These are phyloP conservation scores for Pichia kluyveri DNA, from an alignment of 805 yeast species.

Conservation along the genomic window DNA sequence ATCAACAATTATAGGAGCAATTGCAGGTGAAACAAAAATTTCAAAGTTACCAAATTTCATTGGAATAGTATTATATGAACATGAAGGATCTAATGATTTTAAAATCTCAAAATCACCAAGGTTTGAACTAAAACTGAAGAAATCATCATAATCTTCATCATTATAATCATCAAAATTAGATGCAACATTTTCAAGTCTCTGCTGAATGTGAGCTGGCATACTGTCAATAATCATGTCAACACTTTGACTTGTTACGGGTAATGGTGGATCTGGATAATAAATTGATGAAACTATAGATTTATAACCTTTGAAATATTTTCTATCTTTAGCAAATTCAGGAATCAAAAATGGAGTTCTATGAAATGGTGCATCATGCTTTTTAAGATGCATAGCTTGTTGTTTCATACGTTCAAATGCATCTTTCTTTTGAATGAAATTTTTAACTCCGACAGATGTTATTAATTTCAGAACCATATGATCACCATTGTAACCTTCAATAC, in stretches of 20 bases:
- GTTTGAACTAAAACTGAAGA: constrained; percentile 3
- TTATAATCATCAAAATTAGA: constrained; percentile 4
- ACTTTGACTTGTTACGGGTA: constrained; percentile 47
- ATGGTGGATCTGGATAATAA: constrained; percentile 53
- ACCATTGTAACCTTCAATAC: constrained; percentile 16
- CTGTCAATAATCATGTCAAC: constrained; percentile 32
- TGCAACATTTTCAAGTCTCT: constrained; percentile 7
- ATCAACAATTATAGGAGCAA: constrained; percentile 13
- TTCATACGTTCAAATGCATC: constrained; percentile 36
- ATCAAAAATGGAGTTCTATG: constrained; percentile 72
- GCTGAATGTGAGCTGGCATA: constrained; percentile 19
- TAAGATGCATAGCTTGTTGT: constrained; percentile 57
- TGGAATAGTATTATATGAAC: constrained; percentile 46
- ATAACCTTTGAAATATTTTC: constrained; percentile 36
- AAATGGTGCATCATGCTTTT: constrained; percentile 71
- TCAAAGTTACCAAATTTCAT: constrained; percentile 45
- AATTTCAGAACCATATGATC: constrained; percentile 30
- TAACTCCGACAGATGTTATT: constrained; percentile 48
- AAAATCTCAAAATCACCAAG: constrained; percentile 7
- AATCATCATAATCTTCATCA: constrained; percentile 2
- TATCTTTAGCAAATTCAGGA: constrained; percentile 38
- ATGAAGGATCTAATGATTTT: constrained; percentile 27
- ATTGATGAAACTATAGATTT: constrained; percentile 52
- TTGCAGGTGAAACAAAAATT: constrained; percentile 36
- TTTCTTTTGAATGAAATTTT: constrained; percentile 49